A percentile compares a stretch with the other conserved stretches of the same genome.
phyloP scores from a whole-genome alignment of 2,329 filamentous ascomycete species.

The Alternaria burnsii region DNA sequence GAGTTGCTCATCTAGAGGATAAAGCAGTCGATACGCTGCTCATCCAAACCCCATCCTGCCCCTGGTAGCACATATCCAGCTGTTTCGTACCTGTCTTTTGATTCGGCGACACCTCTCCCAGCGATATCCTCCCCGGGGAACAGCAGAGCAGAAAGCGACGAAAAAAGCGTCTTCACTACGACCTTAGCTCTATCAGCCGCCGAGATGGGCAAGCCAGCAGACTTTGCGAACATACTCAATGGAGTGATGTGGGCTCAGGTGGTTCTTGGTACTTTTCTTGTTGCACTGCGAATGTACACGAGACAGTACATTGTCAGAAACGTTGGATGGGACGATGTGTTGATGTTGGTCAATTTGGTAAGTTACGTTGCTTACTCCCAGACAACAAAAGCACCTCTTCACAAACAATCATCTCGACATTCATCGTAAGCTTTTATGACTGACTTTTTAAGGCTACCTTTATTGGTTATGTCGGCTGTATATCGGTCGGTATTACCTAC shows the following conservation, averaged over 20 bases:
- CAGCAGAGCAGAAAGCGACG: background rate
- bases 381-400: background rate
- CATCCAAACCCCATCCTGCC: background rate
- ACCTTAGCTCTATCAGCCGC: background rate
- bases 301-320: constrained; percentile 37
- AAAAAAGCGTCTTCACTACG: background rate
- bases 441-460: constrained; percentile 29
- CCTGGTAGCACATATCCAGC: background rate
- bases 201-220: constrained; percentile 30
- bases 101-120: background rate
- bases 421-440: background rate
- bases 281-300: constrained; percentile 40
- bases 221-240: constrained; percentile 36
- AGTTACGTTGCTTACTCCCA: background rate
- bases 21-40: background rate
- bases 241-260: constrained; percentile 46
- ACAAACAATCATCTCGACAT: background rate
- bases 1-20: background rate
- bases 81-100: background rate
- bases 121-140: background rate
- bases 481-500: constrained; percentile 35
- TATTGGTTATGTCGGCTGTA: constrained; percentile 35
- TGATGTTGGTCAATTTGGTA: constrained; percentile 42
- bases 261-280: constrained; percentile 32
- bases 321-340: constrained; percentile 41